Conservation (phyloP, 2,329 filamentous ascomycete genomes). For the Fusarium multiceps region DNA sequence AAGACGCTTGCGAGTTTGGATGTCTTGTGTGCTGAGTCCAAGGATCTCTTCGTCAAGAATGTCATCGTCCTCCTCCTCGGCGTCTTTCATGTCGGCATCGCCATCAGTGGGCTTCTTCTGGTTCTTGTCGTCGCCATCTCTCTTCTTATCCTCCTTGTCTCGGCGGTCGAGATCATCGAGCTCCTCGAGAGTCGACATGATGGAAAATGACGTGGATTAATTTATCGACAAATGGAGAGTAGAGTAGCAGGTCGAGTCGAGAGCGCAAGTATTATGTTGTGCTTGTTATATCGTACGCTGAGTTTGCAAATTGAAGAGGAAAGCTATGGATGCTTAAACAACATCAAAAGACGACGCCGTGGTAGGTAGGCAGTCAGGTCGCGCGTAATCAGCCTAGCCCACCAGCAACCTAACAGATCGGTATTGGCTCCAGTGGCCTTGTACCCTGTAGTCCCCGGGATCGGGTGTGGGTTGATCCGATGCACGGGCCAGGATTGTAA, state of each 20-base stretch:
- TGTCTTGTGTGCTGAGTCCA: slow-evolving; percentile 92
- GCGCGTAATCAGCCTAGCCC: slow-evolving; percentile 47
- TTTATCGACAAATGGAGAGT: background rate
- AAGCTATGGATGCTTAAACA: slow-evolving; percentile 29
- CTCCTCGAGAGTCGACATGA: slow-evolving; percentile 92
- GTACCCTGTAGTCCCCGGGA: slow-evolving; percentile 26
- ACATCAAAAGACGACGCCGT: slow-evolving; percentile 38
- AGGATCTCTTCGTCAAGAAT: slow-evolving; percentile 94
- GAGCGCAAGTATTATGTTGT: background rate
- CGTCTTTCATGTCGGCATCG: slow-evolving; percentile 93
- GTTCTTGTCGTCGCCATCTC: slow-evolving; percentile 51
- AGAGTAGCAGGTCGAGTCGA: background rate
- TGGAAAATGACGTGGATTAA: slow-evolving; percentile 43
- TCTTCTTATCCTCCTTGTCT: slow-evolving; percentile 76
- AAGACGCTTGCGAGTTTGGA: slow-evolving; percentile 88
- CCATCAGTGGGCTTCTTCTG: slow-evolving; percentile 66
- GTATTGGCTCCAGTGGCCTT: slow-evolving; percentile 28
- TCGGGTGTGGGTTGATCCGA: slow-evolving; percentile 44
- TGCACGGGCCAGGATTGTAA: slow-evolving; percentile 28
- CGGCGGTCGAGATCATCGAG: slow-evolving; percentile 88
- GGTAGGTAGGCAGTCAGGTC: slow-evolving; percentile 47
- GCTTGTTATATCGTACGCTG: slow-evolving; percentile 2
- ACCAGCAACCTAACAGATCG: slow-evolving; percentile 16
- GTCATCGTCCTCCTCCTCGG: slow-evolving; percentile 78
- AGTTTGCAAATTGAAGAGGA: slow-evolving; percentile 20